Conservation (phyloP, 1,139 yeast species). For the Pichia sp. region DNA sequence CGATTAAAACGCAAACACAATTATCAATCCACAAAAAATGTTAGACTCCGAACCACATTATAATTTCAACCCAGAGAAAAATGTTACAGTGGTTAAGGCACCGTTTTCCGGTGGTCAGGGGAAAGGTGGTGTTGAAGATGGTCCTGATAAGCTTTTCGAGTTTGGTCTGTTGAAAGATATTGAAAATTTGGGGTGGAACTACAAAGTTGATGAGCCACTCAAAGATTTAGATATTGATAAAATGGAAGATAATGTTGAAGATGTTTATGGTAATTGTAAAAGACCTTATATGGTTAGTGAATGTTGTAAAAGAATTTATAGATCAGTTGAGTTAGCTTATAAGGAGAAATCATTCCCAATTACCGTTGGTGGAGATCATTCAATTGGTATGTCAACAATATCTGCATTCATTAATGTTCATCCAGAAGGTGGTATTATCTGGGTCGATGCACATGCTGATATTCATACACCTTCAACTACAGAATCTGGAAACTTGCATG, state of each 20-base stretch:
- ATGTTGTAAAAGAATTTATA: slow-evolving; percentile 58
- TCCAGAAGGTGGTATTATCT: slow-evolving; percentile 84
- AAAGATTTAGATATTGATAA: slow-evolving; percentile 39
- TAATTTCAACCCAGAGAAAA: slow-evolving; percentile 46
- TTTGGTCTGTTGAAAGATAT: slow-evolving; percentile 64
- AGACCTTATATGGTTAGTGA: slow-evolving; percentile 73
- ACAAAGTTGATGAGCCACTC: slow-evolving; percentile 52
- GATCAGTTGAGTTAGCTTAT: slow-evolving; percentile 49
- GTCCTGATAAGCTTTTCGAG: slow-evolving; percentile 74
- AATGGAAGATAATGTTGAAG: slow-evolving; percentile 37
- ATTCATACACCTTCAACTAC: slow-evolving; percentile 87
- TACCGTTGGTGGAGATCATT: slow-evolving; percentile 95
- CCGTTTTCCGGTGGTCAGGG: slow-evolving; percentile 98
- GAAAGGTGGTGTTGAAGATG: slow-evolving; percentile 86
- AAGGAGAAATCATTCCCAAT: slow-evolving; percentile 57
- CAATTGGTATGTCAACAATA: slow-evolving; percentile 90
- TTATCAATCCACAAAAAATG: too few relatives aligned
- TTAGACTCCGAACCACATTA: slow-evolving; percentile 29
- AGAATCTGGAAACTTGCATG: slow-evolving; percentile 87
- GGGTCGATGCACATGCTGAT: slow-evolving; percentile 99
- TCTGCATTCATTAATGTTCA: slow-evolving; percentile 71
- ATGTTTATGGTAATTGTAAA: slow-evolving; percentile 51
- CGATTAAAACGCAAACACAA: too few relatives aligned
- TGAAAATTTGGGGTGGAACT: slow-evolving; percentile 65
- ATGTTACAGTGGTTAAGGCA: slow-evolving; percentile 64